Evolutionary conservation across 768 basidiomycete species (phyloP), one percentile per base, ranked within the genome.

Genomic region (Xerocomellus dryophilus): DNA sequence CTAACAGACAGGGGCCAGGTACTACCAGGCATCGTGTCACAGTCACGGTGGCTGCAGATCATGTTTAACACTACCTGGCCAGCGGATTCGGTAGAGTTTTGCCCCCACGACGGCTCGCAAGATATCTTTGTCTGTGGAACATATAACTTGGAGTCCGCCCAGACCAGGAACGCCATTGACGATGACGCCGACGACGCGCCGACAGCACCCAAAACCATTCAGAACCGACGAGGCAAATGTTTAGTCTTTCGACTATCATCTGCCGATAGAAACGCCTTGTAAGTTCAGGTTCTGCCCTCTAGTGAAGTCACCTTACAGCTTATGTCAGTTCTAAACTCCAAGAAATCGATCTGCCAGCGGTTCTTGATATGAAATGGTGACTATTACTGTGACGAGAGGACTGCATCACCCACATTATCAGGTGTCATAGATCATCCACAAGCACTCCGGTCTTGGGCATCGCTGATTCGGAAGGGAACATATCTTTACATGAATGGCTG

Each of bases 311-410:
- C 39, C 53, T 54, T 5, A 50, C 34, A 12, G 31, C 18, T 32
- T 32, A 21, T 29, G 9, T 45, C 54, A 86, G 86, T 52, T 71
- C 72, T 5, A 80, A 86, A 62, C 66, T 88, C 3, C 88, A 96
- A 61, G 73, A 85, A 15, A 76, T 92, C 32, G 74, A 84, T 50
- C 70, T 89, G 17, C 86, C 93, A 2, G 97, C 93, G 8, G 80
- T 99, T 27, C 78, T 88, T 23, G 97, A 99, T 68, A 84, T 93
- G 81, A 98, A 98, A 78, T 99, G 97, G 97, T 94, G 64, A 61
- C 56, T 49, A n/a, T 18, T 8, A 15, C 5, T 29, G 10, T 35
- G 14, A n/a, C 31, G 20, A 18, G 15, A 35, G 47, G 46, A 35
- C 35, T 21, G 4, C 17, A n/a, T 50, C 44, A 17, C 56, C 41